Evolutionary conservation across 495 filamentous ascomycete species (phyloP).

Genomic region (Stereocaulon alpinum): DNA sequence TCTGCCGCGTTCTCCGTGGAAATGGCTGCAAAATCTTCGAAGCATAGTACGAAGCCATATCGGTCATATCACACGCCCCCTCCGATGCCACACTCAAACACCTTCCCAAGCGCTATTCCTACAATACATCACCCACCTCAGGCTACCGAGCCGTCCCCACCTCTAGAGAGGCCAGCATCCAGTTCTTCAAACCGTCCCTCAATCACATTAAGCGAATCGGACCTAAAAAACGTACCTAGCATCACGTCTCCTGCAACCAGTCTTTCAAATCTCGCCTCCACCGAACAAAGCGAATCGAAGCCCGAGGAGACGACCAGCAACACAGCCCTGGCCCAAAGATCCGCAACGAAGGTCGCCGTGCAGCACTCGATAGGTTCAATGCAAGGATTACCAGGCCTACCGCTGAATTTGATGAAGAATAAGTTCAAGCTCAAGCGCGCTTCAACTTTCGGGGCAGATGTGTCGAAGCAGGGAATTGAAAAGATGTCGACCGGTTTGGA

Average conservation of each 20-base stretch:
- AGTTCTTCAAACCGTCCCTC: not conserved
- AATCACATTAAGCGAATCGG: not conserved
- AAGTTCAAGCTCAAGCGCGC: not conserved
- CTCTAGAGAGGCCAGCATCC: not conserved
- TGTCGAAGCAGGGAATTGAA: not conserved
- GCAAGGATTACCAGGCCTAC: not conserved
- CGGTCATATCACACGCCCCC: not conserved
- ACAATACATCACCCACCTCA: not conserved
- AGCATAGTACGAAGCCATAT: not conserved
- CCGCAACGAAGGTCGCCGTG: not conserved
- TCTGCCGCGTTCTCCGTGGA: conserved; percentile 8
- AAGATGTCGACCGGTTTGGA: not conserved
- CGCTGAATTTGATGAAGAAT: not conserved
- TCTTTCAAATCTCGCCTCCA: not conserved
- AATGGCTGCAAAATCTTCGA: not conserved
- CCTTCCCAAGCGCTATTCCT: not conserved
- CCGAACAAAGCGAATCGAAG: not conserved
- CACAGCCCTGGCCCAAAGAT: not conserved
- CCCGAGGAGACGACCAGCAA: not conserved
- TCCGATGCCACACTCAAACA: not conserved
- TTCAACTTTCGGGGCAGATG: conserved; percentile 5
- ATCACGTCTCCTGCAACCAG: not conserved
- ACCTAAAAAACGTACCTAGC: not conserved
- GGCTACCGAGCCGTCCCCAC: not conserved
- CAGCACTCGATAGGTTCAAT: not conserved